Evolutionary conservation across 495 filamentous ascomycete species (phyloP), one percentile per base, ranked within the genome.

Genomic region (Pseudevernia furfuracea): DNA sequence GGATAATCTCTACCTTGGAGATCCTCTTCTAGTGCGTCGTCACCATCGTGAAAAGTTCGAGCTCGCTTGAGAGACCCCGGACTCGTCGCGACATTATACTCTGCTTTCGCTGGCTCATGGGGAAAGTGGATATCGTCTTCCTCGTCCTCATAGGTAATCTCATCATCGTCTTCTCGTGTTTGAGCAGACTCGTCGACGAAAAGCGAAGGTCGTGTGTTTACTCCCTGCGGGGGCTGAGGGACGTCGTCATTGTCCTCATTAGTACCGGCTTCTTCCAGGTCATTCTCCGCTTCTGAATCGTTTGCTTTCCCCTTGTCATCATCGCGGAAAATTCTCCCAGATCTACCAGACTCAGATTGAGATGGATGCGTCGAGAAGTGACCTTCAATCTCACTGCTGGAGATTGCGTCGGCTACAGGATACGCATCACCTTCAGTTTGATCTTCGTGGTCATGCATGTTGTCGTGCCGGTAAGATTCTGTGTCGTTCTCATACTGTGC

Each of bases 71-170:
- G 57, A 61, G 60, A 60, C 59, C 34, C 41, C 44, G 61, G 23
- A 34, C 71, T 55, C 62, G 63, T 58, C 34, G 32, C 34, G n/a
- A 43, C 28, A 10, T 36, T 44, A 10, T 14, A 59, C 44, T 66
- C 59, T 10, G 38, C 5, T 21, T 32, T 30, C 23, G 37, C 14
- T 53, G 59, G 49, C 38, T 46, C 48, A 39, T 49, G 23, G 48
- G 43, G n/a, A 52, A 19, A 34, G 9, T 66, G 67, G 30, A 63
- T 66, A 14, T 70, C 70, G 46, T 60, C 61, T 14, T 74, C 72
- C 6, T 76, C 67, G 36, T 80, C 78, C 21, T 78, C 76, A 53
- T 80, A 80, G 41, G 76, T 77, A 39, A 81, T 80, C 56, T 81
- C 79, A 62, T 82, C 77, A 8, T 61, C 59, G 19, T 68, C 63